These are phyloP conservation scores for Cladorrhinum sp. DNA, from an alignment of 2,329 filamentous ascomycete genomes.

Conservation along the genomic window DNA sequence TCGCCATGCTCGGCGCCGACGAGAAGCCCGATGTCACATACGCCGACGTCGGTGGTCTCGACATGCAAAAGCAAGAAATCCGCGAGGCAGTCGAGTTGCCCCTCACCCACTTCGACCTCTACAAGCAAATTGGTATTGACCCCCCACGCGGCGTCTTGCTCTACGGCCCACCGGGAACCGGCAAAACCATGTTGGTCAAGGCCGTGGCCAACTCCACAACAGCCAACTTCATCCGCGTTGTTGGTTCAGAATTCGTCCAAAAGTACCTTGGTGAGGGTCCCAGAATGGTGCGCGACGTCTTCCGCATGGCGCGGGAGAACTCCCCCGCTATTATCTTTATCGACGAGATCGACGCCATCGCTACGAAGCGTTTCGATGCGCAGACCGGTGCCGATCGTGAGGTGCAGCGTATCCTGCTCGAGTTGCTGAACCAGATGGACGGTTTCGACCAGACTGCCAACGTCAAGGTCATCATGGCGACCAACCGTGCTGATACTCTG, in stretches of 20 bases:
- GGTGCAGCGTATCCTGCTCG: slow-evolving; percentile 95
- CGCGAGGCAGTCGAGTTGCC: slow-evolving; percentile 95
- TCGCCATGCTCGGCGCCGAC: slow-evolving; percentile 93
- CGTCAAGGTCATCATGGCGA: slow-evolving; percentile 99
- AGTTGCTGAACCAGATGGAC: slow-evolving; percentile 99
- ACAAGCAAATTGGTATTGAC: slow-evolving; percentile 99
- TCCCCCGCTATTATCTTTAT: slow-evolving; percentile 99
- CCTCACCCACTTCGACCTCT: slow-evolving; percentile 95
- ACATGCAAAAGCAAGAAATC: slow-evolving; percentile 99
- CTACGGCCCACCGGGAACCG: slow-evolving; percentile 92
- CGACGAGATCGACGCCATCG: slow-evolving; percentile 98
- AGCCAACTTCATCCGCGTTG: slow-evolving; percentile 96
- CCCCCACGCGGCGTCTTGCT: slow-evolving; percentile 93
- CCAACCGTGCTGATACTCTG: slow-evolving; percentile 94
- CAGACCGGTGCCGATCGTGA: slow-evolving; percentile 97
- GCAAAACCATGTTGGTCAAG: slow-evolving; percentile 97
- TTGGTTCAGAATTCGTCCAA: slow-evolving; percentile 97
- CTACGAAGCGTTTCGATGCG: slow-evolving; percentile 97
- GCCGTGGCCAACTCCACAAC: slow-evolving; percentile 98
- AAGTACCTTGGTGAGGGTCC: slow-evolving; percentile 98
- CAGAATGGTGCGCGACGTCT: slow-evolving; percentile 98
- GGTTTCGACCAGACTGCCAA: slow-evolving; percentile 98
- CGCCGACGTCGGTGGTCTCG: slow-evolving; percentile 92
- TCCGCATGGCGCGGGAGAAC: slow-evolving; percentile 98
- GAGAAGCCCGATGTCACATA: slow-evolving; percentile 99